phyloP scores from a whole-genome alignment of 1,139 yeast genomes.

The Kodamaea suecica region DNA sequence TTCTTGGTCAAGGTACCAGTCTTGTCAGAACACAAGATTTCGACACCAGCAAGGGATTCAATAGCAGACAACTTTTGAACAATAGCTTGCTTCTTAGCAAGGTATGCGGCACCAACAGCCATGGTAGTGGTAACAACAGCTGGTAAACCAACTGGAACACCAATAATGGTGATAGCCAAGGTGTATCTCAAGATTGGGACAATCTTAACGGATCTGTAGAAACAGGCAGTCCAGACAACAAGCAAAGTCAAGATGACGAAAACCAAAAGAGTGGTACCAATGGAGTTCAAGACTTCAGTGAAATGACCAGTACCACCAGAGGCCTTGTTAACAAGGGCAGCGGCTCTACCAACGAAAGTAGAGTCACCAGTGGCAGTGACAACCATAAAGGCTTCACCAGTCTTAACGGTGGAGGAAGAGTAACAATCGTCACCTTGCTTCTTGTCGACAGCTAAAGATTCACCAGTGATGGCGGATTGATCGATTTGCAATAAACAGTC shows the following conservation, averaged over 20 bases:
- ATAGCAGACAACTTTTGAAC: slow-evolving; percentile 97
- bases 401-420: slow-evolving; percentile 94
- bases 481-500: slow-evolving; percentile 90
- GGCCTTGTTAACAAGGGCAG: slow-evolving; percentile 95
- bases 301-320: slow-evolving; percentile 93
- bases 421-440: slow-evolving; percentile 82
- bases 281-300: slow-evolving; percentile 97
- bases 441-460: slow-evolving; percentile 94
- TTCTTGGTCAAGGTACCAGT: slow-evolving; percentile 99
- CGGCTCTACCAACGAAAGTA: slow-evolving; percentile 94
- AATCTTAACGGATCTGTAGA: slow-evolving; percentile 89
- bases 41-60: slow-evolving; percentile 99
- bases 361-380: slow-evolving; percentile 94
- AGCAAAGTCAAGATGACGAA: slow-evolving; percentile 85
- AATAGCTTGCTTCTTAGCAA: slow-evolving; percentile 97
- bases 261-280: slow-evolving; percentile 89
- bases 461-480: slow-evolving; percentile 98
- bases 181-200: slow-evolving; percentile 91
- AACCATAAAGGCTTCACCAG: slow-evolving; percentile 95
- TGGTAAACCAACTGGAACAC: slow-evolving; percentile 99
- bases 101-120: slow-evolving; percentile 99
- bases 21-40: slow-evolving; percentile 97
- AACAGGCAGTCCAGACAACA: slow-evolving; percentile 90
- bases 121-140: slow-evolving; percentile 99
- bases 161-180: slow-evolving; percentile 94